phyloP scores from a whole-genome alignment of 306 rosid genomes.

The Acacia acuminata region DNA sequence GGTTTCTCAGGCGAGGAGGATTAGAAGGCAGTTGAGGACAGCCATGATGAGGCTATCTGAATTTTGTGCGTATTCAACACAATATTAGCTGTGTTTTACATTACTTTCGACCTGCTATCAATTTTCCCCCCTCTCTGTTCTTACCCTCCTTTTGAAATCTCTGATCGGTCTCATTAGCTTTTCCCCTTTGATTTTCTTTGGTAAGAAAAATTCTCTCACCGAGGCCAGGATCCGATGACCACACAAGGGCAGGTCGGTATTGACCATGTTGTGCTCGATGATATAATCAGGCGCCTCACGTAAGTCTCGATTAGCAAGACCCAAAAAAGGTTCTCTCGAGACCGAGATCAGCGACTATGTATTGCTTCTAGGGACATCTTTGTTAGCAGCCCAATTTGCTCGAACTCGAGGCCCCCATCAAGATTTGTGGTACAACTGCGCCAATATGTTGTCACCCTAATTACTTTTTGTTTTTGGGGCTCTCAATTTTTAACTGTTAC shows the following conservation, averaged over 20 bases:
- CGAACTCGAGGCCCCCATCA: slow-evolving; percentile 95
- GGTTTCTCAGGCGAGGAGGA: too few species aligned
- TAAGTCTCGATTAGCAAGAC: slow-evolving; percentile 81
- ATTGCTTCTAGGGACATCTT: slow-evolving; percentile 77
- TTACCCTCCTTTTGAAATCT: not conserved
- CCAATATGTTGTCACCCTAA: not conserved
- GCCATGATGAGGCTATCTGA: too few species aligned
- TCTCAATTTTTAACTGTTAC: not conserved
- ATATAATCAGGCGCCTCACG: slow-evolving; percentile 82
- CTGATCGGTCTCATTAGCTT: not conserved
- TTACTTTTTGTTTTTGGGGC: not conserved
- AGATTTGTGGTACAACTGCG: slow-evolving; percentile 75
- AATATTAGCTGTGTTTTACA: too few species aligned
- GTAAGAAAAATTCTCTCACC: not conserved
- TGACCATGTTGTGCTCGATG: slow-evolving; percentile 81
- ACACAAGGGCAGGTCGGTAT: slow-evolving; percentile 48
- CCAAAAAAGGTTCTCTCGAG: slow-evolving; percentile 88
- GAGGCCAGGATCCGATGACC: slow-evolving; percentile 40
- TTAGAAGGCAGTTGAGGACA: too few species aligned
- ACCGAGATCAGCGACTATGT: slow-evolving; percentile 92
- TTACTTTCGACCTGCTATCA: too few species aligned
- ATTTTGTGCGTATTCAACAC: too few species aligned
- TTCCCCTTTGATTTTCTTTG: not conserved
- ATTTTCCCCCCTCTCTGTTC: too few species aligned
- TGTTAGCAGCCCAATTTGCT: slow-evolving; percentile 81